A percentile compares a stretch with the other conserved stretches of the same genome.
These are phyloP conservation scores for Hypoxylon sp. DNA, from an alignment of 2,329 filamentous ascomycete species.

Conservation along the genomic window DNA sequence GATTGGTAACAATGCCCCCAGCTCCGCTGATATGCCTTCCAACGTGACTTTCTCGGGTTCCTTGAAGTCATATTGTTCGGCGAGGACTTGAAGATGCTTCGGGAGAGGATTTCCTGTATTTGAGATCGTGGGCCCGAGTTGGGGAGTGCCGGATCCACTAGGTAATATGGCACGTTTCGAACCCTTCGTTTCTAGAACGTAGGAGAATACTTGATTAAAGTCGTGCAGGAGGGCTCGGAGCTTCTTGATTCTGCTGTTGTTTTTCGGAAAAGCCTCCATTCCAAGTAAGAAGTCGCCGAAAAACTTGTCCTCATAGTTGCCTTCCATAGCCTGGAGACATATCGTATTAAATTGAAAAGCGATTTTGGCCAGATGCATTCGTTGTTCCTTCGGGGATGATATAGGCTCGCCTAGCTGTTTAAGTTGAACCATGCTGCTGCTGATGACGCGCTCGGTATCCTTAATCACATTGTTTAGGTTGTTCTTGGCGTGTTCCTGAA, in stretches of 20 bases:
- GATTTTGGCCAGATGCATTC: constrained; percentile 48
- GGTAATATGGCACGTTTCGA: constrained; percentile 38
- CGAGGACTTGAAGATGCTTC: constrained; percentile 43
- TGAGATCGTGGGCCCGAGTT: background rate
- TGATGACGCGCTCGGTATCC: constrained; percentile 40
- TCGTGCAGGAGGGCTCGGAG: constrained; percentile 47
- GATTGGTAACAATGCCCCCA: constrained; percentile 46
- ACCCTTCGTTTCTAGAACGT: constrained; percentile 43
- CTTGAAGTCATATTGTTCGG: constrained; percentile 45
- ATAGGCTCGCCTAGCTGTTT: constrained; percentile 41
- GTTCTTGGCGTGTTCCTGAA: constrained; percentile 45
- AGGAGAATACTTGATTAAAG: constrained; percentile 45
- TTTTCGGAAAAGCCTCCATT: background rate
- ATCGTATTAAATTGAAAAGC: constrained; percentile 50
- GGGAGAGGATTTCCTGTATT: constrained; percentile 24
- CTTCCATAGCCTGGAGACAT: constrained; percentile 50
- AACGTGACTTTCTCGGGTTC: constrained; percentile 41
- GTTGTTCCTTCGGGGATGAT: constrained; percentile 42
- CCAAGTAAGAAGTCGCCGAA: constrained; percentile 46
- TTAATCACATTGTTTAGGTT: constrained; percentile 43
- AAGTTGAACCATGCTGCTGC: constrained; percentile 26
- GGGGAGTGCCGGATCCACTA: background rate
- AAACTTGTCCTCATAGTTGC: constrained; percentile 52
- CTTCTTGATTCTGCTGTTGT: constrained; percentile 40
- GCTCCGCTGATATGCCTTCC: constrained; percentile 30